Percentiles rank a stretch among this genome's conserved stretches.
These are phyloP conservation scores for Bothriochloa decipiens DNA, from an alignment of 176 grass and related monocot genomes.

Conservation along the genomic window DNA sequence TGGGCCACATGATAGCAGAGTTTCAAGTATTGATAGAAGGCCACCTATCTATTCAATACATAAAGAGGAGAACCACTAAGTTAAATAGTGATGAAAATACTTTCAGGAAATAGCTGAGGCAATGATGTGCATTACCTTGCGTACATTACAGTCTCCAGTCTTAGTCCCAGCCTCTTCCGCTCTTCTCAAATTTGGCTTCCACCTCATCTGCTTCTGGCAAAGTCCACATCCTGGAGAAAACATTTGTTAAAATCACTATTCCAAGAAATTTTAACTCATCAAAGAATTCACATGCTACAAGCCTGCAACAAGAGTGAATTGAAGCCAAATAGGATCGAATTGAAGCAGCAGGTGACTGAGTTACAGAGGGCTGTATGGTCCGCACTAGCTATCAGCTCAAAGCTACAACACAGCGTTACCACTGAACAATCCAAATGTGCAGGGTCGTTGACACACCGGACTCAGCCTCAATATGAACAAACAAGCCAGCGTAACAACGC, in stretches of 20 bases:
- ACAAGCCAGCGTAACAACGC: not conserved
- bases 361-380: not conserved
- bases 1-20: not conserved
- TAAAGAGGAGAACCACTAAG: not conserved
- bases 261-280: not conserved
- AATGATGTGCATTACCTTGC: slow-evolving; percentile 48
- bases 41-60: not conserved
- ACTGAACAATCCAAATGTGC: not conserved
- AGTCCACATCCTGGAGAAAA: slow-evolving; percentile 71
- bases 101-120: not conserved
- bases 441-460: not conserved
- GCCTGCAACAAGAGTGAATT: not conserved
- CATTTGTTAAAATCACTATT: not conserved
- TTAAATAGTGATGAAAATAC: not conserved
- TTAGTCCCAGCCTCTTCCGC: slow-evolving; percentile 24
- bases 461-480: not conserved
- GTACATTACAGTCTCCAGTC: slow-evolving; percentile 55
- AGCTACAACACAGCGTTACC: too few species aligned
- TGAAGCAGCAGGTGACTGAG: not conserved
- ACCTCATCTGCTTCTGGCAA: slow-evolving; percentile 65
- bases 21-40: not conserved
- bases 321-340: not conserved
- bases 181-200: slow-evolving; percentile 47
- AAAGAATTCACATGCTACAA: not conserved
- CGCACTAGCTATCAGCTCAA: not conserved